A percentile compares a stretch with the other conserved stretches of the same genome.
phyloP scores from a whole-genome alignment of 2,329 filamentous ascomycete species.

The Aspergillus candidus region DNA sequence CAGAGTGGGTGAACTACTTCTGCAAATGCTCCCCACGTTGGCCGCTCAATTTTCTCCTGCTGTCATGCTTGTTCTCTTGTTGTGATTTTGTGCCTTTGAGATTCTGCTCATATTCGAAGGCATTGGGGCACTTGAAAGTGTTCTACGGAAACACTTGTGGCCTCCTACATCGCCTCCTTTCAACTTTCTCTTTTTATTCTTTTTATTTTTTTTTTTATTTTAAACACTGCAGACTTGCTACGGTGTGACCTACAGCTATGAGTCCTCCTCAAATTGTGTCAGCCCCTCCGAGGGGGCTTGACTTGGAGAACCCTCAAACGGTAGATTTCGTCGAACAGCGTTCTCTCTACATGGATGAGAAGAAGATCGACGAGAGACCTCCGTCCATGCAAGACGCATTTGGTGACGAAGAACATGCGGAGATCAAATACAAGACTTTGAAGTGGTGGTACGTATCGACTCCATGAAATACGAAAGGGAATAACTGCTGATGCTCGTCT shows the following conservation, averaged over 20 bases:
- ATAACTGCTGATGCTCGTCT: constrained; percentile 22
- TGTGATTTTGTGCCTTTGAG: too few species aligned
- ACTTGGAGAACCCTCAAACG: constrained; percentile 8
- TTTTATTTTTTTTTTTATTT: neutral
- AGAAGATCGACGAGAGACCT: constrained; percentile 14
- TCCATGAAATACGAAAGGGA: neutral
- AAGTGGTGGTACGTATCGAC: constrained; percentile 38
- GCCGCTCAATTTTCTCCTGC: too few species aligned
- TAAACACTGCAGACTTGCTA: neutral
- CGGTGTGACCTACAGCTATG: constrained; percentile 3
- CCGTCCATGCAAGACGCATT: constrained; percentile 32
- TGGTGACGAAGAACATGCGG: constrained; percentile 34
- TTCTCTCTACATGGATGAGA: constrained; percentile 13
- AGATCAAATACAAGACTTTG: constrained; percentile 48
- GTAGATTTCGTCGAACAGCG: constrained; percentile 8
- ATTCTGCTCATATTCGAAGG: neutral
- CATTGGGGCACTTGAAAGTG: neutral
- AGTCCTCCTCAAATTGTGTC: constrained; percentile 11
- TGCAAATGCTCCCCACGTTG: too few species aligned
- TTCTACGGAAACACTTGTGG: neutral
- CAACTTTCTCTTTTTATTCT: neutral
- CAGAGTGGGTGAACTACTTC: neutral
- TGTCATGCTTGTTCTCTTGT: too few species aligned
- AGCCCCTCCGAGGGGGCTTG: constrained; percentile 6
- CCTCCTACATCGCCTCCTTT: neutral